phyloP scores from a whole-genome alignment of 495 filamentous ascomycete species.

The Rostrohypoxylon terebratum region DNA sequence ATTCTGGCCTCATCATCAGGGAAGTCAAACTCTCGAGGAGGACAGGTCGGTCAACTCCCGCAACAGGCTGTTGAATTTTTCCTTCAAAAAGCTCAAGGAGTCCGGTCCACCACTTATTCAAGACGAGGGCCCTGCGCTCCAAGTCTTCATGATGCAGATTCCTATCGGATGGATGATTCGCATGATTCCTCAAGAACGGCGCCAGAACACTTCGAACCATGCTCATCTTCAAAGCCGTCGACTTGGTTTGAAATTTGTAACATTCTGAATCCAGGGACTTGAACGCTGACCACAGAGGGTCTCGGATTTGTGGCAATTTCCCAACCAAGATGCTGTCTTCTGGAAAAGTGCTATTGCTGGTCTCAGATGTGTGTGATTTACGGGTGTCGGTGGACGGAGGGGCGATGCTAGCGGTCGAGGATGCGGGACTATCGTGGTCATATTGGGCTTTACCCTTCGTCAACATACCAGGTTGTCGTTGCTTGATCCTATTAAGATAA shows the following conservation, averaged over 20 bases:
- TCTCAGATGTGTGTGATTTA: conserved; percentile 48
- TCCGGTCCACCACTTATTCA: conserved; percentile 97
- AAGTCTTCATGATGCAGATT: conserved; percentile 80
- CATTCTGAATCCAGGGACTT: conserved; percentile 84
- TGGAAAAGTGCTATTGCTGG: conserved; percentile 51
- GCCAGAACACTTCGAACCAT: conserved; percentile 81
- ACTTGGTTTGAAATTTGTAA: conserved; percentile 79
- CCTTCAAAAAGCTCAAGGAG: conserved; percentile 86
- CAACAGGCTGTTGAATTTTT: conserved; percentile 61
- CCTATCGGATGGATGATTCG: conserved; percentile 75
- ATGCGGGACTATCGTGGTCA: conserved; percentile 54
- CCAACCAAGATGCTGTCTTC: conserved; percentile 32
- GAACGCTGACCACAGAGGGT: conserved; percentile 92
- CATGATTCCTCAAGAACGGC: conserved; percentile 83
- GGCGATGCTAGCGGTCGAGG: conserved; percentile 54
- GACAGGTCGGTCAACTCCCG: conserved; percentile 81
- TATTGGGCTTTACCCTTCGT: conserved; percentile 44
- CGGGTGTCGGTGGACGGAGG: conserved; percentile 49
- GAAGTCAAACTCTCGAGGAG: conserved; percentile 84
- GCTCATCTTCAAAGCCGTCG: conserved; percentile 80
- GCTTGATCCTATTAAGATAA: conserved; percentile 58
- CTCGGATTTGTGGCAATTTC: conserved; percentile 61
- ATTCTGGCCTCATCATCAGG: conserved; percentile 94
- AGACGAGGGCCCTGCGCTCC: conserved; percentile 81
- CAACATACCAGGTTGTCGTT: conserved; percentile 54